phyloP scores from a whole-genome alignment of 108 stramenopile genomes.

The Stephanodiscus minutulus region DNA sequence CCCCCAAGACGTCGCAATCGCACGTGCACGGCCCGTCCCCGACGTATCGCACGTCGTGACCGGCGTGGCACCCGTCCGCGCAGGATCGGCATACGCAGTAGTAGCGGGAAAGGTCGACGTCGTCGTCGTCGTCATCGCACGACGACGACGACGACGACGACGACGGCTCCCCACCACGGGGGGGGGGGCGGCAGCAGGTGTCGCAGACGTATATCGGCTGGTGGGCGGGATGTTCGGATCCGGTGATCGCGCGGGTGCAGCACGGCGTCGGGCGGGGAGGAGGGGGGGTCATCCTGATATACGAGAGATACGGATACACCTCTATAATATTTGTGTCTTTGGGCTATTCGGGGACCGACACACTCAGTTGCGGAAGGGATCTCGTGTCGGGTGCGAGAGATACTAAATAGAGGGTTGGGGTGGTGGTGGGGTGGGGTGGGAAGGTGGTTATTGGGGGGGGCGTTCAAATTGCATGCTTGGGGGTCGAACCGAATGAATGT shows the following conservation, averaged over 20 bases:
- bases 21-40: conserved; percentile 75
- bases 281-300: too few species aligned
- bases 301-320: too few species aligned
- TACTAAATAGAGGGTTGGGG: too few species aligned
- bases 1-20: conserved; percentile 52
- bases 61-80: conserved; percentile 62
- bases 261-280: not conserved
- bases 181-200: conserved; percentile 33
- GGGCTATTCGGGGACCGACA: too few species aligned
- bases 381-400: too few species aligned
- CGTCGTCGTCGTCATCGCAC: conserved; percentile 1
- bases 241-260: conserved; percentile 71
- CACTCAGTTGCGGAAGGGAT: too few species aligned
- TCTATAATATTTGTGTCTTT: too few species aligned
- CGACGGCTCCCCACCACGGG: too few species aligned
- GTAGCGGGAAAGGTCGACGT: conserved; percentile 24
- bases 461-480: too few species aligned
- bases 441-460: too few species aligned
- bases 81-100: conserved; percentile 77
- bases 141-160: not conserved
- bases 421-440: too few species aligned
- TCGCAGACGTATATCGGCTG: conserved; percentile 68
- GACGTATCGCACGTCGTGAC: conserved; percentile 58
- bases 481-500: too few species aligned
- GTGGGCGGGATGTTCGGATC: conserved; percentile 38